Evolutionary conservation across 2,329 filamentous ascomycete genomes (phyloP), one percentile per base, ranked within the genome.

Genomic region (Penicillium sp.): DNA sequence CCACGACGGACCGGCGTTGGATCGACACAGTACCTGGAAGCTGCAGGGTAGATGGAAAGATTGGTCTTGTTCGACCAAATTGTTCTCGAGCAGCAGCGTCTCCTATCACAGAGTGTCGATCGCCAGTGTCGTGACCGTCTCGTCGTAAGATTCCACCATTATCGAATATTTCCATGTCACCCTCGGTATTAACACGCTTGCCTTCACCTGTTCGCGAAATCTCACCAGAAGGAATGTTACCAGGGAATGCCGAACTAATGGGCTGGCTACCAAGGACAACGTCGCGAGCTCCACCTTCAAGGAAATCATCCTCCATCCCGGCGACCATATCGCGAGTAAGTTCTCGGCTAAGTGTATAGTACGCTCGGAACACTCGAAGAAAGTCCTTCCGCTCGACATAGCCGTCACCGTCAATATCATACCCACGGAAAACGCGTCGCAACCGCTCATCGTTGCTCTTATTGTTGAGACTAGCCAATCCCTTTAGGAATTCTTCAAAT

Each of bases 401-500:
- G 11, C 93, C 93, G 74, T 98, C 93, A 1, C 84, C 84, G 66
- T 98, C 91, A 50, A 96, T 85, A 68, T 99, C 95, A 68, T 96
- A 98, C 13, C 91, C 93, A 55, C 90, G 85, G 69, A 98, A 96
- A 2, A 95, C 88, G 58, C 88, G 85, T 56, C 78, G 80, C 43
- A 93, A 80, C 61, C 90, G 87, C 64, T 90, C 86, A 64, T 89
- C 77, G 24, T 82, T 81, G 53, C 78, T 78, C 53, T 82, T 82
- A 26, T 82, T 80, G 57, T 84, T 82, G 57, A 88, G 76, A 50
- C 83, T 83, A 5, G 91, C 88, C 48, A 97, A 80, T 1, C 91
- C 95, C 56, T 89, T 86, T 24, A 98, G 78, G 69, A 97, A 99
- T 71, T 99, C 95, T 48, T 91, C 84, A 65, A 99, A 98, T 8